Evolutionary conservation across 192 early-diverging fungal species (phyloP).

Genomic region (Entomortierella parvispora): DNA sequence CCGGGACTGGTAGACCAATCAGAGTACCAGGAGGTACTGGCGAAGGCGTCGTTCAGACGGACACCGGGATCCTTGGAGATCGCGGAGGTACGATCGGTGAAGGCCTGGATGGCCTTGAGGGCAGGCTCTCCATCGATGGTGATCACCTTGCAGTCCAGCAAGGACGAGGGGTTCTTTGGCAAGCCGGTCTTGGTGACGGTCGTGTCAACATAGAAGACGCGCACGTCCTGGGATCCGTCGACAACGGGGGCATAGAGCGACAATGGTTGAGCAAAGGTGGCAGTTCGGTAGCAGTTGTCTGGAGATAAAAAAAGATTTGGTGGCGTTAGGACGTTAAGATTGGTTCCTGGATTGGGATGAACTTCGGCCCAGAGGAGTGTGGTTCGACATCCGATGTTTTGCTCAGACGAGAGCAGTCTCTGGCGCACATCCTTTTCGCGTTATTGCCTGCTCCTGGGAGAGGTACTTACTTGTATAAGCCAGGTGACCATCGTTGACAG

Average conservation of each 20-base stretch:
- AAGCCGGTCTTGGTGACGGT: slow-evolving; percentile 23
- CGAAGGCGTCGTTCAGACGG: slow-evolving; percentile 52
- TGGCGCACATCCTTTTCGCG: too few species aligned
- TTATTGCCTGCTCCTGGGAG: background rate
- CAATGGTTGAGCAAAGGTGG: slow-evolving; percentile 40
- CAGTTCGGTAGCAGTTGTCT: slow-evolving; percentile 39
- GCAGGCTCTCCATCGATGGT: slow-evolving; percentile 50
- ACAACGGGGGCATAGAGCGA: slow-evolving; percentile 41
- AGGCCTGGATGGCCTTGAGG: slow-evolving; percentile 36
- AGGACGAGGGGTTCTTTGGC: slow-evolving; percentile 16
- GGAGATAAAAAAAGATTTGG: background rate
- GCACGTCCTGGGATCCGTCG: slow-evolving; percentile 23
- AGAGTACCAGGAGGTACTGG: slow-evolving; percentile 46
- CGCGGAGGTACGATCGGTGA: slow-evolving; percentile 40
- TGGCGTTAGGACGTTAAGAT: background rate
- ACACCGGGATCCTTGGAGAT: slow-evolving; percentile 57
- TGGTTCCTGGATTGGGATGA: background rate
- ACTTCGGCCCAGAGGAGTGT: too few species aligned
- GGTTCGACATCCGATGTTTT: too few species aligned
- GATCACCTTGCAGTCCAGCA: slow-evolving; percentile 38
- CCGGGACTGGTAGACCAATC: slow-evolving; percentile 40
- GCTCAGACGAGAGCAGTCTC: too few species aligned
- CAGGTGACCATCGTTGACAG: slow-evolving; percentile 43
- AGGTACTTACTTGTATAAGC: slow-evolving; percentile 39
- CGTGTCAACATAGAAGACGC: slow-evolving; percentile 42